These are phyloP conservation scores for Colletotrichum destructivum DNA, from an alignment of 2,329 filamentous ascomycete genomes.

Conservation along the genomic window DNA sequence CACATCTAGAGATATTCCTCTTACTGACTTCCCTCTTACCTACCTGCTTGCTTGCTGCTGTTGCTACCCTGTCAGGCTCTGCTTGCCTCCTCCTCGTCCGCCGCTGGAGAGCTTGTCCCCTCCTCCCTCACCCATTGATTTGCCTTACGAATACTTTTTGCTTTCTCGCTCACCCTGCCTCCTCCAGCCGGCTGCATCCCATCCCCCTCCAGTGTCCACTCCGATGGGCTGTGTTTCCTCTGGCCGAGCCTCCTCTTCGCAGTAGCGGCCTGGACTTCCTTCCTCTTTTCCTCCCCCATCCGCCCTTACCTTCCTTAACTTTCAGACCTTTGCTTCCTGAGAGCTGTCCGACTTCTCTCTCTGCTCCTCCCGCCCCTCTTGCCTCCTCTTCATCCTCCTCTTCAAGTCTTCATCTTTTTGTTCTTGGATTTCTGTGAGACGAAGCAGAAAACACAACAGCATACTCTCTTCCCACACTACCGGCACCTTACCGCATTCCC, in stretches of 20 bases:
- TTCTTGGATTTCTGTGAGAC: slow-evolving; percentile 26
- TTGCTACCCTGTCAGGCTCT: slow-evolving; percentile 1
- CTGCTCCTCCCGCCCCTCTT: slow-evolving; percentile 9
- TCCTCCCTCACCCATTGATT: neutral
- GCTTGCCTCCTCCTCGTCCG: slow-evolving; percentile 14
- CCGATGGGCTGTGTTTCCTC: slow-evolving; percentile 38
- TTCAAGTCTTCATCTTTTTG: slow-evolving; percentile 17
- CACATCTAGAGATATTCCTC: slow-evolving; percentile 14
- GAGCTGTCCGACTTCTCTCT: neutral
- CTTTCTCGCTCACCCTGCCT: slow-evolving; percentile 26
- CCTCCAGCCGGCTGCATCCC: slow-evolving; percentile 22
- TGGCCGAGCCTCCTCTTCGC: slow-evolving; percentile 32
- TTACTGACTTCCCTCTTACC: neutral
- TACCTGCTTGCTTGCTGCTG: slow-evolving; percentile 1
- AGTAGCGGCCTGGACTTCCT: slow-evolving; percentile 18
- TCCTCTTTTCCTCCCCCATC: slow-evolving; percentile 24
- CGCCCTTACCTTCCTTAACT: slow-evolving; percentile 22
- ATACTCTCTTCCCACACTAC: neutral
- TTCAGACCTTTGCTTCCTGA: slow-evolving; percentile 9
- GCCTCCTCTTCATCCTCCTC: neutral
- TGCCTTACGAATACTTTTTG: slow-evolving; percentile 9
- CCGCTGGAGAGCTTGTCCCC: slow-evolving; percentile 6
- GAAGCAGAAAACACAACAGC: slow-evolving; percentile 4
- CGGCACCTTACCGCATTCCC: slow-evolving; percentile 9
- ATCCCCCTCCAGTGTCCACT: slow-evolving; percentile 27